Evolutionary conservation across 2,329 filamentous ascomycete species (phyloP), one percentile per base, ranked within the genome.

Genomic region (Aspergillus eucalypticola): DNA sequence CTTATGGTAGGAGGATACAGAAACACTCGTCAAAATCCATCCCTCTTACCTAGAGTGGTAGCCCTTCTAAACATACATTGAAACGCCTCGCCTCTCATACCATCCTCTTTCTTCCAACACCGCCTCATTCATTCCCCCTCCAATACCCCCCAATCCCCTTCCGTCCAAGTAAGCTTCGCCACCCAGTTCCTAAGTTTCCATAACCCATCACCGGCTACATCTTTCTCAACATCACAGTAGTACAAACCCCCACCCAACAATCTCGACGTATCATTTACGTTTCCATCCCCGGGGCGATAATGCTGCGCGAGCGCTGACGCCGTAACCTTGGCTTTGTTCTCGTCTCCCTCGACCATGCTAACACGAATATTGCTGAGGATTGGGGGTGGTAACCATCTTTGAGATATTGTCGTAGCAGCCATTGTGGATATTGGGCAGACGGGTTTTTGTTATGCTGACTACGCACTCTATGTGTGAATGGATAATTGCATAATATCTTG

Each of bases 141-240:
- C 13, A 62, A 27, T 19, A 59, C 35, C 11, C 21, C 42, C 58
- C 42, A 50, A 38, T 67, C 62, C 1, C 66, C 66, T 15, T 66
- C 58, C 32, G 49, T 65, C 75, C 75, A 78, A 8, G 69, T 63
- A 58, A 69, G 32, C 44, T 75, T 66, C 38, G 74, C 50, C 23
- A 56, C 63, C 64, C 64, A 75, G 17, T 68, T 64, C 64, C 69
- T 71, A 19, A 73, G 69, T 68, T 73, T 77, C 76, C 75, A 78
- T 56, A 73, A 29, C 3, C 67, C 70, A 27, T 8, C 17, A 13
- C 70, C 70, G 5, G 5, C 35, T 19, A 65, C 64, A 64, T 73
- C 73, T 10, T 21, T 32, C 13, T 44, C 39, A 2, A 35, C 39
- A n/a, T 75, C 72, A 8, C 73, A 25, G 21, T 42, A 67, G 58